A percentile compares a stretch with the other conserved stretches of the same genome.
phyloP scores from a whole-genome alignment of 2,329 filamentous ascomycete genomes.

The Chalara sp. region DNA sequence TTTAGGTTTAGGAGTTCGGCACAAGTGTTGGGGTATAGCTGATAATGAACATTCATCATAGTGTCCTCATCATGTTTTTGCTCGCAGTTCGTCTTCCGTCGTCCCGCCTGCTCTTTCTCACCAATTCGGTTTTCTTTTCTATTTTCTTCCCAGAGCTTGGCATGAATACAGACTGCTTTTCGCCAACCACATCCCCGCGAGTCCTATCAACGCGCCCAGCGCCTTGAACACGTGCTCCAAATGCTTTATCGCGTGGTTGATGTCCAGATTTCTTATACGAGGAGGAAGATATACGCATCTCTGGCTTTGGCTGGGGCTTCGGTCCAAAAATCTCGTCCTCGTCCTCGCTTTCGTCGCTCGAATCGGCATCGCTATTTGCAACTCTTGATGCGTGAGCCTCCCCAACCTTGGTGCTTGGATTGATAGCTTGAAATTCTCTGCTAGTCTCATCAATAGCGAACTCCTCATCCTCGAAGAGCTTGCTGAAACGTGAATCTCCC shows the following conservation, averaged over 20 bases:
- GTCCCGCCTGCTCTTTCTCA: constrained; percentile 22
- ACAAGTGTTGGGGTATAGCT: neutral
- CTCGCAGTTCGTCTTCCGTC: constrained; percentile 62
- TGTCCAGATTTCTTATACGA: constrained; percentile 54
- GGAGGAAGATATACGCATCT: constrained; percentile 64
- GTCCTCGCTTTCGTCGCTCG: constrained; percentile 38
- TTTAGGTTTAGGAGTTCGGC: neutral
- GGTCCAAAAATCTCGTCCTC: constrained; percentile 35
- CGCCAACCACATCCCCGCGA: constrained; percentile 48
- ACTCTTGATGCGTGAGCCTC: constrained; percentile 30
- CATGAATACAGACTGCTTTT: constrained; percentile 67
- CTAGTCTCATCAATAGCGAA: constrained; percentile 88
- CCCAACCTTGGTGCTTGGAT: constrained; percentile 67
- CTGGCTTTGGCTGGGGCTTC: constrained; percentile 25
- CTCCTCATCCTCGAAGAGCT: constrained; percentile 87
- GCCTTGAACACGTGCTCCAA: constrained; percentile 50
- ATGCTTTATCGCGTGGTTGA: constrained; percentile 42
- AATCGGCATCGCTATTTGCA: constrained; percentile 27
- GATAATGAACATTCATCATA: constrained; percentile 35
- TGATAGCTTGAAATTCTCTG: constrained; percentile 79
- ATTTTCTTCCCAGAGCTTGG: constrained; percentile 50
- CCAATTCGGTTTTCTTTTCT: constrained; percentile 20
- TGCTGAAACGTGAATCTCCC: constrained; percentile 78
- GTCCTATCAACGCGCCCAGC: constrained; percentile 39
- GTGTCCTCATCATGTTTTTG: constrained; percentile 64